Conservation (phyloP, 2,329 filamentous ascomycete species). For the Fusarium mundagurra region DNA sequence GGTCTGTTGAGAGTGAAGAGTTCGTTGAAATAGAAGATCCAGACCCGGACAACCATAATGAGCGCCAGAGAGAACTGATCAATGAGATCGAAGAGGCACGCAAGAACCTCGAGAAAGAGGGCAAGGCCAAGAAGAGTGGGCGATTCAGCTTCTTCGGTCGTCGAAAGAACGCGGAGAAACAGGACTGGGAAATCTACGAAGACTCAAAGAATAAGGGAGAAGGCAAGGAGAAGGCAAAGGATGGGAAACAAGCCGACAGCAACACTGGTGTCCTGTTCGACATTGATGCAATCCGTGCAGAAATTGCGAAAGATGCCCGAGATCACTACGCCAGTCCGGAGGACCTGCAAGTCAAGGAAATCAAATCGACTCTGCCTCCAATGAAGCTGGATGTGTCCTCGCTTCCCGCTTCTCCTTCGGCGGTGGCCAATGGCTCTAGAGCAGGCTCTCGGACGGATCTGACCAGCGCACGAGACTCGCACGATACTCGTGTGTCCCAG, state of each 20-base stretch:
- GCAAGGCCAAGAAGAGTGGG: slow-evolving; percentile 68
- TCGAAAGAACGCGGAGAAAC: slow-evolving; percentile 83
- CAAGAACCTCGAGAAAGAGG: slow-evolving; percentile 83
- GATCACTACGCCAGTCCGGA: slow-evolving; percentile 58
- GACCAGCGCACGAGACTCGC: slow-evolving; percentile 34
- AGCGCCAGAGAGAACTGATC: slow-evolving; percentile 91
- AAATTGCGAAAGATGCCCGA: slow-evolving; percentile 76
- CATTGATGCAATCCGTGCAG: slow-evolving; percentile 90
- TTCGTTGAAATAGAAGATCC: slow-evolving; percentile 98
- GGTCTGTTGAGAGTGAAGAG: slow-evolving; percentile 91
- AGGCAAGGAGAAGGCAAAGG: slow-evolving; percentile 43
- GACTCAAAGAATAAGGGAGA: slow-evolving; percentile 62
- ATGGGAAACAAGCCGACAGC: slow-evolving; percentile 53
- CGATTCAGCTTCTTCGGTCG: slow-evolving; percentile 82
- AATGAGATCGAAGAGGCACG: slow-evolving; percentile 96
- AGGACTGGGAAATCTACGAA: slow-evolving; percentile 95
- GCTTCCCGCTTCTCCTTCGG: slow-evolving; percentile 37
- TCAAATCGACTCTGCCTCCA: slow-evolving; percentile 87
- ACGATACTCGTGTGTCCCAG: slow-evolving; percentile 36
- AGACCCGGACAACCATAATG: slow-evolving; percentile 90
- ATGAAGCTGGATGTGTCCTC: slow-evolving; percentile 78
- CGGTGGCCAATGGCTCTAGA: slow-evolving; percentile 32
- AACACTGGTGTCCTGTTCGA: slow-evolving; percentile 85
- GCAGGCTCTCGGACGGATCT: slow-evolving; percentile 30
- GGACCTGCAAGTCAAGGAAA: slow-evolving; percentile 75